Conservation (phyloP, 2,329 filamentous ascomycete genomes). For the Fonsecaea pugnacius region DNA sequence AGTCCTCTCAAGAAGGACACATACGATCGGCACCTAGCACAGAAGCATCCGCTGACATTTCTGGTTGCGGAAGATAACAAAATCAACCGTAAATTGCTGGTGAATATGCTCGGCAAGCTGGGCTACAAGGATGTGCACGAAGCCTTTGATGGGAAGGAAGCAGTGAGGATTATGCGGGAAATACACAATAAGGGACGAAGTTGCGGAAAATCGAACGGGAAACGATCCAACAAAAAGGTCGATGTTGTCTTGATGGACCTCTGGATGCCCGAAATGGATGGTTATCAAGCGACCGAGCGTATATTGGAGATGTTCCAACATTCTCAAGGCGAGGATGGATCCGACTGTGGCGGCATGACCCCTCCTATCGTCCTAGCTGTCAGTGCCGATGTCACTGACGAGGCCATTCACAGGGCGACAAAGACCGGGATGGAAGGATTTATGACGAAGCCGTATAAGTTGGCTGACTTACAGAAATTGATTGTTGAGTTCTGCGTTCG, state of each 20-base stretch:
- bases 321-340: conserved; percentile 26
- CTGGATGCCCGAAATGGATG: conserved; percentile 77
- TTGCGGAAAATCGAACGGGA: conserved; percentile 17
- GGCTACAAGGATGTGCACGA: conserved; percentile 67
- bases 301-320: conserved; percentile 61
- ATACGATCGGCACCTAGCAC: conserved; percentile 61
- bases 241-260: conserved; percentile 74
- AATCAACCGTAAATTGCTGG: conserved; percentile 70
- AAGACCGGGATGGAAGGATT: conserved; percentile 70
- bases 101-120: conserved; percentile 69
- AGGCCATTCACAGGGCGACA: conserved; percentile 63
- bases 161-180: conserved; percentile 64
- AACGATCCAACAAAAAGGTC: conserved; percentile 45
- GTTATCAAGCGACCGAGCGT: conserved; percentile 68
- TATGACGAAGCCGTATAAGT: conserved; percentile 70
- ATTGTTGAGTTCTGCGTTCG: conserved; percentile 55
- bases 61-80: conserved; percentile 74
- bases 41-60: conserved; percentile 67
- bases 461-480: conserved; percentile 64
- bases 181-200: conserved; percentile 40
- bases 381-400: conserved; percentile 69
- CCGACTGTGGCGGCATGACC: conserved; percentile 16
- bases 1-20: conserved; percentile 18
- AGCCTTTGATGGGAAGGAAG: conserved; percentile 71
- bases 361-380: conserved; percentile 62